Percentiles rank a stretch among this genome's conserved stretches.
Conservation (phyloP, 1,139 yeast species). For the Yamadazyma blattariae region DNA sequence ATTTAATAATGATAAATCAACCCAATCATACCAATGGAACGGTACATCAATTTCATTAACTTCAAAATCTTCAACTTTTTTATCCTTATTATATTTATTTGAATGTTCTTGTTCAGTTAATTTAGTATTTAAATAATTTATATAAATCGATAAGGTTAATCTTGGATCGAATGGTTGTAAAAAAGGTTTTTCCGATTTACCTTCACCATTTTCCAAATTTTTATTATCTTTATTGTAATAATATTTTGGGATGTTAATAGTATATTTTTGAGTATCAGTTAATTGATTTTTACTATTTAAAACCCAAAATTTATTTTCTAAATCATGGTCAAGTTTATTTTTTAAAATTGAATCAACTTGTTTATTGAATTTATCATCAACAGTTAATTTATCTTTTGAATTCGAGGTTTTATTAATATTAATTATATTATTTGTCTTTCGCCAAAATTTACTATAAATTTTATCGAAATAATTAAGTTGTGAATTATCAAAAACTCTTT, state of each 20-base stretch:
- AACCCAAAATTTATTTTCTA: slow-evolving; percentile 30
- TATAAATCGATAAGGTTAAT: slow-evolving; percentile 44
- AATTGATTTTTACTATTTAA: slow-evolving; percentile 23
- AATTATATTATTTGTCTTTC: too few species aligned
- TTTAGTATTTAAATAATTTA: slow-evolving; percentile 22
- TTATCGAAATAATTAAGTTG: slow-evolving; percentile 19
- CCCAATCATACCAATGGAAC: slow-evolving; percentile 30
- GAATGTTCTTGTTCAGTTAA: slow-evolving; percentile 13
- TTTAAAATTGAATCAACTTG: slow-evolving; percentile 17
- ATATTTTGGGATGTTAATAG: slow-evolving; percentile 26
- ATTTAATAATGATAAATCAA: slow-evolving; percentile 31
- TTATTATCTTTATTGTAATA: slow-evolving; percentile 11
- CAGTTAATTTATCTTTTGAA: slow-evolving; percentile 11
- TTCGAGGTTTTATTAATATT: slow-evolving; percentile 9
- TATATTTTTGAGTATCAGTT: slow-evolving; percentile 5
- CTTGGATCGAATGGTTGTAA: slow-evolving; percentile 50
- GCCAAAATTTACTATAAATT: slow-evolving; percentile 11
- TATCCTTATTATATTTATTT: slow-evolving; percentile 7
- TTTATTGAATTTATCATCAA: slow-evolving; percentile 20
- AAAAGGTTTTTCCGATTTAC: slow-evolving; percentile 13
- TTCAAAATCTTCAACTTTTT: not conserved
- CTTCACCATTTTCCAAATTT: slow-evolving; percentile 1
- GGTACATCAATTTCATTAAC: slow-evolving; percentile 27
- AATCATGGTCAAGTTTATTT: slow-evolving; percentile 19
- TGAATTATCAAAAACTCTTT: slow-evolving; percentile 8